Base-by-base conservation (phyloP, 176 grass and related monocot genomes). In the Aegilops bicornis region DNA sequence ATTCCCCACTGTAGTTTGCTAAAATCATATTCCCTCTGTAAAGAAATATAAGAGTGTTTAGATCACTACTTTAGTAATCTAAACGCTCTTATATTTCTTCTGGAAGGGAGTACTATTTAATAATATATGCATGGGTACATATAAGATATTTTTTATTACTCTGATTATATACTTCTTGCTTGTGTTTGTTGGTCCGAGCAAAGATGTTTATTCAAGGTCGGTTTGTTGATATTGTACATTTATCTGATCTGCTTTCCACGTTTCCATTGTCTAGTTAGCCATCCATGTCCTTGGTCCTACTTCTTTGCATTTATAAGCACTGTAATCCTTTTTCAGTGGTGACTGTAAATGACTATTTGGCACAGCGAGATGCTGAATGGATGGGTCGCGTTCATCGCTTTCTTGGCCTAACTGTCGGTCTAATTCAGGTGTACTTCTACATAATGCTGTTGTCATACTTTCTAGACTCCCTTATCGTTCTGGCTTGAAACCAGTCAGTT, bases 281-380 rank as follows among this genome's bases (percentile, higher is more conserved):
- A 14, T 72, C 12, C 8, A 58, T 78, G 73, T 83, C 66, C 31
- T 43, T 15, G 11, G 9, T 33, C 23, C 59, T 15, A 31, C 35
- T 90, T 68, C 8, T 56, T 81, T 24, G 54, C 30, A 85, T 81
- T 80, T 58, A 86, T 84, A 64, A 70, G 37, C 30, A 63, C 16
- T 24, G 16, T 27, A 22, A 42, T 64, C 50, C 64, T 73, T 80
- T 88, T 89, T 75, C 88, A 96, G 96, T 98, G 90, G 93, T 98
- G 86, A 98, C 96, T 89, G 96, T 96, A 82, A 98, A 98, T 92
- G 93, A 98, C 89, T 98, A 98, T 89, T 91, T 98, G 92, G 96
- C 96, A 45, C 86, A 89, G 78, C 88, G 96, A 56, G 96, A 98
- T 96, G 93, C 96, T 87, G 96, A 98, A 79, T 96, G 96, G 96